A percentile compares a stretch with the other conserved stretches of the same genome.
These are phyloP conservation scores for Ophiostoma angusticollis DNA, from an alignment of 2,329 filamentous ascomycete genomes.

Conservation along the genomic window DNA sequence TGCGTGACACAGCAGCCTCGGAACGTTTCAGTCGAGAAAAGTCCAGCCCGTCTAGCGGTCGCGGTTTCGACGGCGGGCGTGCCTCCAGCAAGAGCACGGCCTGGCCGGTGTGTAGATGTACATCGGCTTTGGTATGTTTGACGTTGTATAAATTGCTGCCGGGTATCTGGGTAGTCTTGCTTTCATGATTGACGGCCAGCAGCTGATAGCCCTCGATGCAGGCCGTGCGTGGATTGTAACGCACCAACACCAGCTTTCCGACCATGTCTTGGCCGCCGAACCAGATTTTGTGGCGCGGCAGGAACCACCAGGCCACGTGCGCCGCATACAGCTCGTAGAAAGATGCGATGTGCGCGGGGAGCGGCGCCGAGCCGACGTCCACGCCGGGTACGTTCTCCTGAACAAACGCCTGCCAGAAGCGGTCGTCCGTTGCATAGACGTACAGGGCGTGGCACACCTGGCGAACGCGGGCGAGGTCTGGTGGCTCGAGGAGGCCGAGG, in stretches of 20 bases:
- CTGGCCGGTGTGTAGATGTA: too few species aligned
- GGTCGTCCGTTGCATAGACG: conserved; percentile 48
- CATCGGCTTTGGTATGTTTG: too few species aligned
- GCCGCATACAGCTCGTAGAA: conserved; percentile 61
- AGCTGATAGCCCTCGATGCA: conserved; percentile 73
- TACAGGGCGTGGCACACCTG: conserved; percentile 49
- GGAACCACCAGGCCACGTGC: conserved; percentile 75
- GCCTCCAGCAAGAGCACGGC: too few species aligned
- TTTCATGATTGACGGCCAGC: conserved; percentile 54
- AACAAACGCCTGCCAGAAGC: conserved; percentile 59
- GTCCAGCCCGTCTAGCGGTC: too few species aligned
- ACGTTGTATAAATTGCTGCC: too few species aligned
- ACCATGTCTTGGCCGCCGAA: conserved; percentile 62
- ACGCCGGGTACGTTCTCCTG: conserved; percentile 52
- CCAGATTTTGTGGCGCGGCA: conserved; percentile 71
- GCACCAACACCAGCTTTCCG: conserved; percentile 63
- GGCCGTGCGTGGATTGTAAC: conserved; percentile 59
- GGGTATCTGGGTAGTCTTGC: too few species aligned
- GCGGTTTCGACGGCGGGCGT: too few species aligned
- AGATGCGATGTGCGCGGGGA: conserved; percentile 44
- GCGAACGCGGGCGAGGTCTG: conserved; percentile 48
- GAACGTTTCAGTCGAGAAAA: too few species aligned
- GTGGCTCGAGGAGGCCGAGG: conserved; percentile 49
- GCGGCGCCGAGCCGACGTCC: conserved; percentile 32
- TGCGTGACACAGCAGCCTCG: too few species aligned